Evolutionary conservation across 139 green algal genomes (phyloP), one percentile per base, ranked within the genome.

Genomic region (Chlorella sp.): DNA sequence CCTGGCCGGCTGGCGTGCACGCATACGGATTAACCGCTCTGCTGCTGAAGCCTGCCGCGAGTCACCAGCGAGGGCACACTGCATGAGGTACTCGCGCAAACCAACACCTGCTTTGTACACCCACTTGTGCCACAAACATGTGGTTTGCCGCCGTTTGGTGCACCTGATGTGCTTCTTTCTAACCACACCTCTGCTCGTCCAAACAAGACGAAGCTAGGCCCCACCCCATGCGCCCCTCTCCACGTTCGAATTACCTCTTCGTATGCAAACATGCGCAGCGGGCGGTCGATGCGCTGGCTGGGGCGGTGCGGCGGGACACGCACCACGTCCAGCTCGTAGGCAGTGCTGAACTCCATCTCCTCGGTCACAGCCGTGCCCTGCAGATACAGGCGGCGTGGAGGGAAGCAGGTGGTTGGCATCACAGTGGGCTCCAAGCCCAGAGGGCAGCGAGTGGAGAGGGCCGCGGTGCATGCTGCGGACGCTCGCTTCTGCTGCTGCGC

Each of bases 291-390:
- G 0, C 97, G 91, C 2, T 36, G 19, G 19, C 71, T 89, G 9
- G 96, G 95, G 14, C 90, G 89, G 93, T 99, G 97, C 75, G 97
- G 97, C 34, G 97, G 97, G 30, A 99, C 92, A 0, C 87, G 73
- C 42, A 98, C 90, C 16, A 99, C 95, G 14, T 92, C 60, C 32
- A 98, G 89, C 26, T 85, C 66, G 88, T 97, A 98, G 3, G 93
- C 91, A 1, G 94, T 85, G 19, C 36, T 60, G 21, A 98, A 92
- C 90, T 98, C 96, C 28, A 81, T 61, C 30, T 82, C 39, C 78
- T 94, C 89, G 16, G 91, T 92, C 26, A 71, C n/a, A 0, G 91
- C 94, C 18, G 94, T 96, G 68, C 94, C 94, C 91, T 93, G 89
- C 85, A 68, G 24, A 9, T 39, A 73, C 48, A 73, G 9, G 19